Conservation (phyloP, 2,329 filamentous ascomycete species). For the Pseudogymnoascus sp. region DNA sequence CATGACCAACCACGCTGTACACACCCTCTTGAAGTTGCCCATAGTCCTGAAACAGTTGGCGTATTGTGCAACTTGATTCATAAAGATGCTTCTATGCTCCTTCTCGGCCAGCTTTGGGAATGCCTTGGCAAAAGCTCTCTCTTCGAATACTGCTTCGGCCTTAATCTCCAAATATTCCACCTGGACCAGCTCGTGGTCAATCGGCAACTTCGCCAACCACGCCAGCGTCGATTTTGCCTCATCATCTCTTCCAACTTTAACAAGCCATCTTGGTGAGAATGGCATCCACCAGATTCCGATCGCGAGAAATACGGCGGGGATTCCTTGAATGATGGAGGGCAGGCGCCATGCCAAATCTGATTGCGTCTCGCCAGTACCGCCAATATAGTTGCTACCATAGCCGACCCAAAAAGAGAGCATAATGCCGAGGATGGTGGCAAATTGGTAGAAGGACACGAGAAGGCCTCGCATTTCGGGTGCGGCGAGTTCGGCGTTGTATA, state of each 20-base stretch:
- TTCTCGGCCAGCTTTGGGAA: slow-evolving; percentile 39
- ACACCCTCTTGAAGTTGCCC: slow-evolving; percentile 44
- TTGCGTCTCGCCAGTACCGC: slow-evolving; percentile 37
- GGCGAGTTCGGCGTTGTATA: slow-evolving; percentile 45
- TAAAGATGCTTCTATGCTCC: slow-evolving; percentile 35
- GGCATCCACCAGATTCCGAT: slow-evolving; percentile 39
- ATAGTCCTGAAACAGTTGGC: slow-evolving; percentile 38
- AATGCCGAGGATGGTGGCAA: slow-evolving; percentile 50
- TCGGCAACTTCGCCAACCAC: slow-evolving; percentile 35
- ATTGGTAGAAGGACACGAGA: slow-evolving; percentile 56
- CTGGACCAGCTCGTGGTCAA: slow-evolving; percentile 34
- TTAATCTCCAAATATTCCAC: slow-evolving; percentile 42
- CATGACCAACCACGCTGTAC: slow-evolving; percentile 39
- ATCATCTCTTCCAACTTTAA: slow-evolving; percentile 35
- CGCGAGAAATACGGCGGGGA: slow-evolving; percentile 38
- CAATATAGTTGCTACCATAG: slow-evolving; percentile 42
- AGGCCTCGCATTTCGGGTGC: slow-evolving; percentile 57
- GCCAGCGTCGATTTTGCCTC: slow-evolving; percentile 42
- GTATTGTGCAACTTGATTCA: slow-evolving; percentile 43
- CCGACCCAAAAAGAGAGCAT: slow-evolving; percentile 41
- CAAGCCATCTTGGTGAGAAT: slow-evolving; percentile 41
- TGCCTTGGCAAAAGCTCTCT: slow-evolving; percentile 35
- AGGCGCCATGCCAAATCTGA: slow-evolving; percentile 38
- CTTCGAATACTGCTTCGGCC: slow-evolving; percentile 37
- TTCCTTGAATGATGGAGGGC: slow-evolving; percentile 39